Evolutionary conservation across 2,329 filamentous ascomycete genomes (phyloP), one percentile per base, ranked within the genome.

Genomic region (Parafenestella ontariensis): DNA sequence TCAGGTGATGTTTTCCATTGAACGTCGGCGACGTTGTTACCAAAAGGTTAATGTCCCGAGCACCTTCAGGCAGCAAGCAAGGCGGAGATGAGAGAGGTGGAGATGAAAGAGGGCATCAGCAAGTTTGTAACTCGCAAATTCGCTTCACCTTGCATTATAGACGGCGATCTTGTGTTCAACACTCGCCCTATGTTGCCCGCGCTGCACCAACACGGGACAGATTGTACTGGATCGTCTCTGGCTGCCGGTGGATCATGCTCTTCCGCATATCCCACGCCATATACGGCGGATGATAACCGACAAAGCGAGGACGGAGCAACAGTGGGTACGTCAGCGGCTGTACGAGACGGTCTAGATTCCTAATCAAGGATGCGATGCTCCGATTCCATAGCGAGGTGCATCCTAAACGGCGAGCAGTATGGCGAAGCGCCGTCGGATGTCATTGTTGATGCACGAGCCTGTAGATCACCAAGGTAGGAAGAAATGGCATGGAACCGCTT

Each of bases 391-490:
- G 42, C 24, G 20, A 45, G 46, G 46, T 45, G 33, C 48, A 54
- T 44, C 44, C 54, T 52, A 64, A 64, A 64, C 61, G 44, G 49
- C 52, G 57, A 58, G 48, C 50, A 56, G 59, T 62, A 49, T 64
- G 59, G 59, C 61, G 61, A 62, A 62, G 61, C 61, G 61, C 61
- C 61, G 48, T 36, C 52, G 47, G 28, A 44, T 29, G 43, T 57
- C 45, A 51, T 47, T 50, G 59, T 46, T 54, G 37, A 59, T 53
- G 56, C 51, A 46, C 23, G 39, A 33, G 39, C 20, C 20, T 46
- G 44, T 53, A 46, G 47, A 46, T 41, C 47, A 37, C 52, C 37
- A 34, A 46, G 42, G 49, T 36, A 46, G 42, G 49, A 44, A 52
- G 45, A 51, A 31, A 49, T 52, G 44, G 28, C 45, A 42, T 26